Evolutionary conservation across 257 asterid genomes (phyloP).

Genomic region (Fraxinus anomala): DNA sequence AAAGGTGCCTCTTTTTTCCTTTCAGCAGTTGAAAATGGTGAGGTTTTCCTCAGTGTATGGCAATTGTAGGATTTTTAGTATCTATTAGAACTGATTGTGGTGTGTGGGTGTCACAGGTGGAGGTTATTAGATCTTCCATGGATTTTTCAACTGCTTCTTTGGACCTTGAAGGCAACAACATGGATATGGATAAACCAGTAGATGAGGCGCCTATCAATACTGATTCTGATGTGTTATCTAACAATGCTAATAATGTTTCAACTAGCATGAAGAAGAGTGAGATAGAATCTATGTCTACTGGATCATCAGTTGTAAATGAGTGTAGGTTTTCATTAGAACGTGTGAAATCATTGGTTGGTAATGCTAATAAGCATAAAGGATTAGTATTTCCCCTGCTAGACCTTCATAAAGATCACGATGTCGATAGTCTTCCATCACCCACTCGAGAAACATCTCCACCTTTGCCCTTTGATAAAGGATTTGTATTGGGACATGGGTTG

Average conservation of each 20-base stretch:
- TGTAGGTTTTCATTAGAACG: conserved; percentile 28
- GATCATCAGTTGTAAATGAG: conserved; percentile 38
- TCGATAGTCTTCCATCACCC: conserved; percentile 95
- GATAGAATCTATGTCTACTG: conserved; percentile 36
- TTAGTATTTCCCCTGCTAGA: conserved; percentile 74
- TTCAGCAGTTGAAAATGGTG: conserved; percentile 77
- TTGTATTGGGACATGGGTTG: conserved; percentile 42
- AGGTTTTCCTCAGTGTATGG: conserved; percentile 16
- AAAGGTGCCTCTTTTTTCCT: conserved; percentile 59
- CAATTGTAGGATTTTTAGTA: conserved; percentile 10
- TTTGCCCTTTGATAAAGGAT: conserved; percentile 54
- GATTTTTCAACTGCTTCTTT: conserved; percentile 36
- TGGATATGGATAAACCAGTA: conserved; percentile 37
- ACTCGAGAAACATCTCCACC: conserved; percentile 63
- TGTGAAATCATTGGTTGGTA: conserved; percentile 37
- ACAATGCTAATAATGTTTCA: conserved; percentile 32
- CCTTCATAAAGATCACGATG: conserved; percentile 93
- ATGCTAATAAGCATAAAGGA: conserved; percentile 60
- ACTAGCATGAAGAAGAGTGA: conserved; percentile 33
- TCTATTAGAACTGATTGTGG: conserved; percentile 33
- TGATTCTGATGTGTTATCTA: conserved; percentile 34
- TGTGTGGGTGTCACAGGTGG: conserved; percentile 57
- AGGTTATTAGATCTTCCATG: conserved; percentile 44
- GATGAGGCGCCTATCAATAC: conserved; percentile 26
- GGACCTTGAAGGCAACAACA: conserved; percentile 23